A percentile compares a stretch with the other conserved stretches of the same genome.
Evolutionary conservation across 2,329 filamentous ascomycete species (phyloP).

Genomic region (Pseudocercospora ulei): DNA sequence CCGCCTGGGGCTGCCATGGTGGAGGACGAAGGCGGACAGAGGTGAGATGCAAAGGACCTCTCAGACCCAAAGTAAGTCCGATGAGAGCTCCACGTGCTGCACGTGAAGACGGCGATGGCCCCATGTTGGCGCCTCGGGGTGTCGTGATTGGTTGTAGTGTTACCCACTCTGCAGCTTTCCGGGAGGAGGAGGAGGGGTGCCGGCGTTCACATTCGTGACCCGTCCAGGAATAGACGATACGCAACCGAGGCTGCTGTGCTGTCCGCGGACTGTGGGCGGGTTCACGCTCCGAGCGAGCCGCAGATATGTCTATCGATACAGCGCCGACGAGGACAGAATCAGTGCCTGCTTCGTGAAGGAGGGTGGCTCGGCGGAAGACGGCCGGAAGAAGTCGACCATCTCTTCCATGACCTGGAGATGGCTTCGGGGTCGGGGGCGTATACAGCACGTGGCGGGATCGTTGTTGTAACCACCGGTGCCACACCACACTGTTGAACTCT

Average conservation of each 20-base stretch:
- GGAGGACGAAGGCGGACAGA: too few relatives aligned
- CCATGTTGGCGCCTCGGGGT: not conserved
- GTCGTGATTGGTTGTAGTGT: conserved; percentile 1
- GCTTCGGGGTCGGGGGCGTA: conserved; percentile 40
- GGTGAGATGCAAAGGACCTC: not conserved
- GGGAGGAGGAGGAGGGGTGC: not conserved
- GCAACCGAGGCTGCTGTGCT: too few relatives aligned
- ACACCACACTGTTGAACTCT: too few relatives aligned
- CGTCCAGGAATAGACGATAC: too few relatives aligned
- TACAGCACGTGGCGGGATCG: conserved; percentile 54
- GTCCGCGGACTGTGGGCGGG: conserved; percentile 34
- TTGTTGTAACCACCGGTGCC: too few relatives aligned
- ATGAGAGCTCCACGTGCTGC: too few relatives aligned
- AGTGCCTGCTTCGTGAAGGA: conserved; percentile 68
- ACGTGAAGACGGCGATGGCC: not conserved
- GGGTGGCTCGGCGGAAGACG: conserved; percentile 44
- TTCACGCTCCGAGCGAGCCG: conserved; percentile 51
- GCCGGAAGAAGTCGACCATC: conserved; percentile 51
- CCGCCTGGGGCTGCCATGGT: conserved; percentile 25
- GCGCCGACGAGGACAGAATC: conserved; percentile 52
- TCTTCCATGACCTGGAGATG: conserved; percentile 68
- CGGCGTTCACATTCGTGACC: too few relatives aligned
- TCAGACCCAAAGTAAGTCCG: not conserved
- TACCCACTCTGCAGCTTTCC: too few relatives aligned
- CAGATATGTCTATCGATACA: conserved; percentile 65